Percentiles rank a stretch among this genome's conserved stretches.
These are phyloP conservation scores for Auricularia sp. DNA, from an alignment of 768 basidiomycete species.

Conservation along the genomic window DNA sequence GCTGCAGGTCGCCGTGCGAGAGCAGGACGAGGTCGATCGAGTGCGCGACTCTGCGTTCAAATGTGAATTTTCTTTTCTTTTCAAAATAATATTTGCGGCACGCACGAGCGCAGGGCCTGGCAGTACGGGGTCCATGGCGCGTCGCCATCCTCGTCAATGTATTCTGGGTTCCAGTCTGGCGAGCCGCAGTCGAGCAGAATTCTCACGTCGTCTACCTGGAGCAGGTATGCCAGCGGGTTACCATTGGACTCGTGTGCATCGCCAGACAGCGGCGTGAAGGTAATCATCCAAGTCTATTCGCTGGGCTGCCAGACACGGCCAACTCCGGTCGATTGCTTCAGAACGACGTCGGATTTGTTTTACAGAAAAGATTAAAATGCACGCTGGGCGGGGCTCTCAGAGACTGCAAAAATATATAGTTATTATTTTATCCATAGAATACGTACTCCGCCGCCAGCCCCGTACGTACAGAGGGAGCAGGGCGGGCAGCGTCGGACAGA, in stretches of 20 bases:
- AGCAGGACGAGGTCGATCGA: conserved; percentile 83
- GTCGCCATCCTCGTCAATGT: conserved; percentile 19
- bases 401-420: too few species aligned
- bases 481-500: too few species aligned
- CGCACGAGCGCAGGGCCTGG: conserved; percentile 55
- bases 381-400: too few species aligned
- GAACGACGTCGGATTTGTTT: too few species aligned
- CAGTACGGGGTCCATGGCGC: conserved; percentile 59
- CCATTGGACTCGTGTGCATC: conserved; percentile 59
- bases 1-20: conserved; percentile 85
- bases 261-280: conserved; percentile 84
- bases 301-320: too few species aligned
- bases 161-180: conserved; percentile 68
- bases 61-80: neutral
- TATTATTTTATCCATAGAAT: too few species aligned
- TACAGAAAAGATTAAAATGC: too few species aligned
- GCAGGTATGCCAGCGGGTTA: conserved; percentile 69
- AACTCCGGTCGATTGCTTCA: too few species aligned
- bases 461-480: too few species aligned
- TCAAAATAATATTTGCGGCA: conserved; percentile 9
- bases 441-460: too few species aligned
- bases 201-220: conserved; percentile 88
- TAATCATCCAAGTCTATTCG: conserved; percentile 55
- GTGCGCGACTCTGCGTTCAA: conserved; percentile 53
- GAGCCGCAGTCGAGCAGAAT: conserved; percentile 95